phyloP scores from a whole-genome alignment of 805 yeast genomes.

The Teunomyces atbi region DNA sequence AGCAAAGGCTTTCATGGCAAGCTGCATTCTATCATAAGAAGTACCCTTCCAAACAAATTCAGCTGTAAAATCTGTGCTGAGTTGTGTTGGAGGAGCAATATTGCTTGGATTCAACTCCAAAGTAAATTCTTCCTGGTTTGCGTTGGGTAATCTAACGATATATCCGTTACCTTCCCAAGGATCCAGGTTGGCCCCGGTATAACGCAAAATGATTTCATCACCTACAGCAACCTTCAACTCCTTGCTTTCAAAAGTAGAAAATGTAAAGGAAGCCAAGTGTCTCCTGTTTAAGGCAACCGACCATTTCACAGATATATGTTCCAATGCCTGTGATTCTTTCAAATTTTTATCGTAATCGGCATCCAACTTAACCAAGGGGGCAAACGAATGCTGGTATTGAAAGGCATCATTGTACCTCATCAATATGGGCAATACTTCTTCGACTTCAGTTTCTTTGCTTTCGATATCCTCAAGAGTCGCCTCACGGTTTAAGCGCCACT shows the following conservation, averaged over 20 bases:
- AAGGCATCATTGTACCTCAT: constrained; percentile 79
- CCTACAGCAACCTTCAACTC: constrained; percentile 77
- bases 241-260: constrained; percentile 64
- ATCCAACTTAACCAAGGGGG: constrained; percentile 78
- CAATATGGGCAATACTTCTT: constrained; percentile 66
- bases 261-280: constrained; percentile 65
- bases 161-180: constrained; percentile 76
- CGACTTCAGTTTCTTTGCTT: constrained; percentile 47
- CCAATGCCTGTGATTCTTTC: constrained; percentile 75
- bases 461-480: constrained; percentile 72
- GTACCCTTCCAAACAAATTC: constrained; percentile 90
- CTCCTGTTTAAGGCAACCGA: constrained; percentile 60
- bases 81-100: constrained; percentile 46
- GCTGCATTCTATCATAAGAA: constrained; percentile 80
- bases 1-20: constrained; percentile 72
- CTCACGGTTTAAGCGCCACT: constrained; percentile 72
- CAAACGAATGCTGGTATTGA: constrained; percentile 82
- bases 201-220: constrained; percentile 71
- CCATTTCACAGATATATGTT: constrained; percentile 74
- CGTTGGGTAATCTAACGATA: constrained; percentile 68
- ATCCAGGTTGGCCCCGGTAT: constrained; percentile 53
- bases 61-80: constrained; percentile 69
- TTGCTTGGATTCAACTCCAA: constrained; percentile 57
- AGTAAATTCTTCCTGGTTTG: constrained; percentile 65
- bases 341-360: constrained; percentile 74